A percentile compares a stretch with the other conserved stretches of the same genome.
phyloP scores from a whole-genome alignment of 2,329 filamentous ascomycete species.

The Beauveria asiatica region DNA sequence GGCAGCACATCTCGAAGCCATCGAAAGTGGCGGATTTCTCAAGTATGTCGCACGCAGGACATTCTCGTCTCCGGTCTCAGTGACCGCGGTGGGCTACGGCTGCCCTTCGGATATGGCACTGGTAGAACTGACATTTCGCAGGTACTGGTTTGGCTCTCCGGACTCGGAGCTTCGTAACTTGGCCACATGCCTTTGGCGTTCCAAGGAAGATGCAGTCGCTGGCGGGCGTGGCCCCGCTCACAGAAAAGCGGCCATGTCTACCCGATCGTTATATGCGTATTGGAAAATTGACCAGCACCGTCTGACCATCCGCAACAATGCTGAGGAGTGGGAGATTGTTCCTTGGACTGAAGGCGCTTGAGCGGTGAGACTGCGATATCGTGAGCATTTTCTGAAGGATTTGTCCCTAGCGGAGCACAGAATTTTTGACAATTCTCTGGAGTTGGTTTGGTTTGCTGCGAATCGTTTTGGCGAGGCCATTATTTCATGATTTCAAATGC shows the following conservation, averaged over 20 bases:
- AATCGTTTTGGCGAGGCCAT: neutral
- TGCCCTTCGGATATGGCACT: neutral
- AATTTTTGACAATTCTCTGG: neutral
- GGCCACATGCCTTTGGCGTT: conserved; percentile 68
- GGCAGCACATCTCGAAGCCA: conserved; percentile 72
- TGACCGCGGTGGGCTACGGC: neutral
- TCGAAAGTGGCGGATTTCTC: conserved; percentile 68
- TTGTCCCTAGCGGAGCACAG: neutral
- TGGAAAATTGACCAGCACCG: conserved; percentile 64
- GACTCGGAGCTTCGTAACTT: conserved; percentile 66
- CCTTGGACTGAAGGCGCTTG: conserved; percentile 38
- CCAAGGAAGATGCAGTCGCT: conserved; percentile 47
- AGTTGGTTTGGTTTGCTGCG: neutral
- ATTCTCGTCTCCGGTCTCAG: neutral
- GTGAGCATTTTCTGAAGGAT: conserved; percentile 4
- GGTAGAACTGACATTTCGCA: conserved; percentile 20
- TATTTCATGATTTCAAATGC: conserved; percentile 7
- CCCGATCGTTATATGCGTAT: conserved; percentile 53
- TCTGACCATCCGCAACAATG: conserved; percentile 59
- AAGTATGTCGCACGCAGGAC: conserved; percentile 45
- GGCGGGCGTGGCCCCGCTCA: conserved; percentile 54
- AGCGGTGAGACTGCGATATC: conserved; percentile 9
- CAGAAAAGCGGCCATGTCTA: conserved; percentile 56
- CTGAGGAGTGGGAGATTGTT: conserved; percentile 53
- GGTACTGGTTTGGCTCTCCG: conserved; percentile 80